A percentile compares a stretch with the other conserved stretches of the same genome.
Conservation (phyloP, 176 grass and related monocot species). For the sorghum (Sorghum bicolor) region DNA sequence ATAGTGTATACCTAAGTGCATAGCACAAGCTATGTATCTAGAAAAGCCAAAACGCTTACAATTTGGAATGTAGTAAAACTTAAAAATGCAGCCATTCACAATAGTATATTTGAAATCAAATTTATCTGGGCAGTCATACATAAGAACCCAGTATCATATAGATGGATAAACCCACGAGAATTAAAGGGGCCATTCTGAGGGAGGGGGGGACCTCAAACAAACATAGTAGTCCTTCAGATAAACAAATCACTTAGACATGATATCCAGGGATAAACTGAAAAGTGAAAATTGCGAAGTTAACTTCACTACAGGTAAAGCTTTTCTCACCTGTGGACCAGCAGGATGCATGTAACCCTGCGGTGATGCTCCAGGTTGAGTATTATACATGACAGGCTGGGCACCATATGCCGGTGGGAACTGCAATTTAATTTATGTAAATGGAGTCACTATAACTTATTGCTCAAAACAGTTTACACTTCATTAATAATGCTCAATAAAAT, state of each 20-base stretch:
- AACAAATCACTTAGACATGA: background rate
- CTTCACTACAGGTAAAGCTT: conserved; percentile 14
- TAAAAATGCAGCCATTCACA: background rate
- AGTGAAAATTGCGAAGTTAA: background rate
- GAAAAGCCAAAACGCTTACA: background rate
- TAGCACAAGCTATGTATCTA: background rate
- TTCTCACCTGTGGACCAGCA: conserved; percentile 43
- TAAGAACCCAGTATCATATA: background rate
- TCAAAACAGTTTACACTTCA: background rate
- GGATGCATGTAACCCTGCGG: conserved; percentile 70
- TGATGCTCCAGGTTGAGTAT: conserved; percentile 47
- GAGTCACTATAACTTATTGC: background rate
- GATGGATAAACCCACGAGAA: background rate
- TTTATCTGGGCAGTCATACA: background rate
- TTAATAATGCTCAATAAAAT: background rate
- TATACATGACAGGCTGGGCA: conserved; percentile 55
- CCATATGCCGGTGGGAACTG: conserved; percentile 58
- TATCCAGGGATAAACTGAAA: background rate
- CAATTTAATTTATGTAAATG: conserved; percentile 16
- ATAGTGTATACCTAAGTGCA: background rate
- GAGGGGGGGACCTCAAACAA: background rate
- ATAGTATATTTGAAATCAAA: background rate
- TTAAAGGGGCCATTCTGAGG: background rate
- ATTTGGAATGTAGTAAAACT: background rate
- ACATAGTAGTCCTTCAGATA: background rate